Percentiles rank a stretch among this genome's conserved stretches.
Evolutionary conservation across 306 rosid genomes (phyloP).

Genomic region (Carpinus fangiana): DNA sequence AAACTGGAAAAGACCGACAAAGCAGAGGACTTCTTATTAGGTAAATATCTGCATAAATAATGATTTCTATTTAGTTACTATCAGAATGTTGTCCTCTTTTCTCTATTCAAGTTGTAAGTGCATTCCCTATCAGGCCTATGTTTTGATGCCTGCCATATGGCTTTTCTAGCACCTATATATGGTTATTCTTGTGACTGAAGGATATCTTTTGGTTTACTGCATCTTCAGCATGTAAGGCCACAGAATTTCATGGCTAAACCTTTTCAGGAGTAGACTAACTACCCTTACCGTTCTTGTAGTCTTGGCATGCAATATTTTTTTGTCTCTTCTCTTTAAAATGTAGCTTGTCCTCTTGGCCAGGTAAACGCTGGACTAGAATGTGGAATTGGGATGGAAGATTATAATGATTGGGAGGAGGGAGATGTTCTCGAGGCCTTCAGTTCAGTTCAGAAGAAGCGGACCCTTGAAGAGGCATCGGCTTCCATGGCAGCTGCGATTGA

Average conservation of each 20-base stretch:
- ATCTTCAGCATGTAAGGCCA: not conserved
- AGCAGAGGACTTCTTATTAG: not conserved
- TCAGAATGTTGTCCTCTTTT: not conserved
- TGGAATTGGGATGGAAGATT: conserved; percentile 83
- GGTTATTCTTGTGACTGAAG: not conserved
- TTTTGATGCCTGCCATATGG: not conserved
- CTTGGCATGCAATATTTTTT: conserved; percentile 12
- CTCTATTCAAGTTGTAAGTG: not conserved
- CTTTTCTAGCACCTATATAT: not conserved
- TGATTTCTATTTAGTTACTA: not conserved
- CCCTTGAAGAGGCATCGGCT: conserved; percentile 96
- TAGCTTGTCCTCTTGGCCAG: conserved; percentile 44
- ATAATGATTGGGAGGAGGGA: conserved; percentile 80
- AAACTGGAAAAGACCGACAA: not conserved
- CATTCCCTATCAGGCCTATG: not conserved
- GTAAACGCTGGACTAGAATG: conserved; percentile 95
- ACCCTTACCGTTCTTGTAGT: conserved; percentile 13
- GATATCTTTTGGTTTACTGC: conserved; percentile 2
- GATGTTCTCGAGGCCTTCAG: conserved; percentile 73
- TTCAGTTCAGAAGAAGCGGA: conserved; percentile 72
- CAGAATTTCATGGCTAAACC: not conserved
- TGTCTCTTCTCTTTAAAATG: not conserved
- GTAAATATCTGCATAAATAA: not conserved
- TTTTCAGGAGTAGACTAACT: not conserved
- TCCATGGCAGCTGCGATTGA: conserved; percentile 90